A percentile compares a stretch with the other conserved stretches of the same genome.
Conservation (phyloP, 225 moss, liverwort and hornwort genomes). For the Thuidium tamariscinum region DNA sequence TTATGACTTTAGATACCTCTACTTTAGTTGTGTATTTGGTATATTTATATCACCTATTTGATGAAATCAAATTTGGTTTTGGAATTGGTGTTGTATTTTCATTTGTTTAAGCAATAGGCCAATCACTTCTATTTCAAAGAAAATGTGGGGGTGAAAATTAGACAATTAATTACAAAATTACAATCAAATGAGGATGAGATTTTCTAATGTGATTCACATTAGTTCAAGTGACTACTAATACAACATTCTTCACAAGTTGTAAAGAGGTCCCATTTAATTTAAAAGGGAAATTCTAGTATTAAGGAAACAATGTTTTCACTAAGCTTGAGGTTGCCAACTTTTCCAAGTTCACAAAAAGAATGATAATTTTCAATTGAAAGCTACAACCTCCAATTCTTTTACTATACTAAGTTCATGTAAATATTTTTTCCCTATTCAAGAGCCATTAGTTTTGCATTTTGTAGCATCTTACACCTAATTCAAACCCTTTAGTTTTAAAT, state of each 20-base stretch:
- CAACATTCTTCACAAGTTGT: no score
- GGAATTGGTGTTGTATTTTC: not conserved
- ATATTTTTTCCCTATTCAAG: not conserved
- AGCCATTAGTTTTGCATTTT: not conserved
- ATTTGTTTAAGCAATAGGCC: not conserved
- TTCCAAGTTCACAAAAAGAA: not conserved
- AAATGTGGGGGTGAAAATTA: rapidly evolving
- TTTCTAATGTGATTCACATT: not conserved
- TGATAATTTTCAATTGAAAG: not conserved
- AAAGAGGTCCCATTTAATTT: rapidly evolving
- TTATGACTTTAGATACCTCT: not conserved
- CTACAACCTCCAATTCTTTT: not conserved
- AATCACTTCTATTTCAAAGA: not conserved
- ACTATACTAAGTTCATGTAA: rapidly evolving
- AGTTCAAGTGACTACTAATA: rapidly evolving
- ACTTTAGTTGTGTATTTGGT: not conserved
- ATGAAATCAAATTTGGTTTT: not conserved
- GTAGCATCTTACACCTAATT: rapidly evolving
- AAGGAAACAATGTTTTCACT: rapidly evolving
- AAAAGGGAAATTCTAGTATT: not conserved
- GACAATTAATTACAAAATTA: not conserved
- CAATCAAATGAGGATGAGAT: not conserved
- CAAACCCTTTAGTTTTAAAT: no score
- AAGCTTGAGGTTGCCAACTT: not conserved
- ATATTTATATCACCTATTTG: not conserved